These are phyloP conservation scores for Salvia splendens DNA, from an alignment of 257 asterid genomes.

Conservation along the genomic window DNA sequence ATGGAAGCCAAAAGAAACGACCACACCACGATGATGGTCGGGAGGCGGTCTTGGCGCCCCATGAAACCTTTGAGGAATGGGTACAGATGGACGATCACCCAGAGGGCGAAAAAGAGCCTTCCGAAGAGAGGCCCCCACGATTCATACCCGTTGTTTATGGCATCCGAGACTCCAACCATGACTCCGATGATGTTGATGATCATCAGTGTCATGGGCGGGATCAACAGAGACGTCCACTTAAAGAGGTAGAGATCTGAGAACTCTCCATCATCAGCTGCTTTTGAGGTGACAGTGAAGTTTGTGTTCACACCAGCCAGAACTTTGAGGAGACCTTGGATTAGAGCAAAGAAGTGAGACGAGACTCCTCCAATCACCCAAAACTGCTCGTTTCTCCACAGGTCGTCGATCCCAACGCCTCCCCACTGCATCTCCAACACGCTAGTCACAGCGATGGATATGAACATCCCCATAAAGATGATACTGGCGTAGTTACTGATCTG, in stretches of 20 bases:
- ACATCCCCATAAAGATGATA: slow-evolving; percentile 71
- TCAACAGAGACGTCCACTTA: slow-evolving; percentile 90
- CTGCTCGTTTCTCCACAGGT: slow-evolving; percentile 98
- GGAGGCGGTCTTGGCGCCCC: slow-evolving; percentile 81
- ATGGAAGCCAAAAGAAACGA: slow-evolving; percentile 93
- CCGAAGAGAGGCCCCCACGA: slow-evolving; percentile 98
- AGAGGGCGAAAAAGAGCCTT: slow-evolving; percentile 83
- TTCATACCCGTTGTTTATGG: slow-evolving; percentile 87
- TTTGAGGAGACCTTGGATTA: slow-evolving; percentile 91
- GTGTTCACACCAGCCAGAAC: slow-evolving; percentile 90
- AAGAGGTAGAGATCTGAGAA: slow-evolving; percentile 86
- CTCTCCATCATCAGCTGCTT: slow-evolving; percentile 93
- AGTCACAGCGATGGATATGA: slow-evolving; percentile 79
- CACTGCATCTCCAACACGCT: slow-evolving; percentile 88
- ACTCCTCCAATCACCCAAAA: slow-evolving; percentile 98
- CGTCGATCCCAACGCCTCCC: slow-evolving; percentile 90
- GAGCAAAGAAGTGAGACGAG: slow-evolving; percentile 86
- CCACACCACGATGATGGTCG: slow-evolving; percentile 93
- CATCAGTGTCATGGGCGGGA: slow-evolving; percentile 86
- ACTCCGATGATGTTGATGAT: slow-evolving; percentile 87
- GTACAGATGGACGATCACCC: slow-evolving; percentile 92
- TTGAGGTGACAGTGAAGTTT: slow-evolving; percentile 91
- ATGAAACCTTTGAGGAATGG: slow-evolving; percentile 97
- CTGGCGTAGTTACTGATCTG: slow-evolving; percentile 98
- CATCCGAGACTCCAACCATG: slow-evolving; percentile 77